A percentile compares a stretch with the other conserved stretches of the same genome.
Evolutionary conservation across 306 rosid genomes (phyloP).

Genomic region (Castanopsis chinensis): DNA sequence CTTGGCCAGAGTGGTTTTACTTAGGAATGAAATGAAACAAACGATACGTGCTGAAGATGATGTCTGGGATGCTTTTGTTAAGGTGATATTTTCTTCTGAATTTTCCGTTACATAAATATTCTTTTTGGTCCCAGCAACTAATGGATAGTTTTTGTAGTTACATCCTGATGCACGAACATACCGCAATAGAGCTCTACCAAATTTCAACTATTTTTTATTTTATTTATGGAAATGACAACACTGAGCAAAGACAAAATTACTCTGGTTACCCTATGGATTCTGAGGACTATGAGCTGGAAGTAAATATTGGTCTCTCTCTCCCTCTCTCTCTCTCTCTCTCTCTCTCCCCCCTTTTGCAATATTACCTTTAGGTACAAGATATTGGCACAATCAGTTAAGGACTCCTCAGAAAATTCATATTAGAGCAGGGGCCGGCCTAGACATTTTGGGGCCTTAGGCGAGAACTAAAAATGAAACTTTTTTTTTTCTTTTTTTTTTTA

Average conservation of each 20-base stretch:
- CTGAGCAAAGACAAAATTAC: slow-evolving; percentile 9
- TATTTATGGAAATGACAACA: slow-evolving; percentile 38
- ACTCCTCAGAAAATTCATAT: neutral
- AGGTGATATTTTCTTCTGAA: slow-evolving; percentile 33
- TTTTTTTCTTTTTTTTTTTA: too few species aligned
- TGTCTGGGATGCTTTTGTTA: slow-evolving; percentile 47
- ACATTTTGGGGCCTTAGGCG: too few species aligned
- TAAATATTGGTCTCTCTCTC: slow-evolving; percentile 35
- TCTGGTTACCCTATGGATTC: slow-evolving; percentile 24
- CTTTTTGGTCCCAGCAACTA: slow-evolving; percentile 17
- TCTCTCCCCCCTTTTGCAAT: neutral
- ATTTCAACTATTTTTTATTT: slow-evolving; percentile 52
- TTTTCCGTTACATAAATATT: neutral
- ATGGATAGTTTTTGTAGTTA: slow-evolving; percentile 38
- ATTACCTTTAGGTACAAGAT: neutral
- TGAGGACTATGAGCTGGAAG: slow-evolving; percentile 23
- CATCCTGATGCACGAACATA: slow-evolving; percentile 40
- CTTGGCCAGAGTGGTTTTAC: slow-evolving; percentile 46
- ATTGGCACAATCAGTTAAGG: neutral
- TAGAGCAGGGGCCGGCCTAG: too few species aligned
- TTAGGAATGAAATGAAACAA: slow-evolving; percentile 56
- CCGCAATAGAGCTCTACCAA: slow-evolving; percentile 47
- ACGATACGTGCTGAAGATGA: slow-evolving; percentile 43
- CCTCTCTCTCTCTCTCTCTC: too few species aligned
- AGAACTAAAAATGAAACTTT: too few species aligned